Evolutionary conservation across 148 eudicot genomes (phyloP), one percentile per base, ranked within the genome.

Genomic region (Drosera capensis): DNA sequence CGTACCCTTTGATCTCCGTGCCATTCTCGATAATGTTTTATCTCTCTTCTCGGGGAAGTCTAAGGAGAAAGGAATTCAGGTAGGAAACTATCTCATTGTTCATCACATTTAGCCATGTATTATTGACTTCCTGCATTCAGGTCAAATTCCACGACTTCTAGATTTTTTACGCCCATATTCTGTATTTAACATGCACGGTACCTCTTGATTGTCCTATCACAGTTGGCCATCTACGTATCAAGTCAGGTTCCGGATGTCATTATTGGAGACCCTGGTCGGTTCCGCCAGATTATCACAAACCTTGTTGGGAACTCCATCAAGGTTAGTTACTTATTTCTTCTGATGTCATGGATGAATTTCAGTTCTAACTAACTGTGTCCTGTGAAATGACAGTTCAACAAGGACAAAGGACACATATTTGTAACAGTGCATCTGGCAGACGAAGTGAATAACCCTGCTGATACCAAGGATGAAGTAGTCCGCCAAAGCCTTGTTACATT

Each of bases 11-110:
- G 82, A 90, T 55, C 65, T 84, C 48, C 58, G 95, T 24, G 86
- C 71, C 16, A 90, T 84, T 59, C 55, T 90, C 41, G 97, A 90
- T 60, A 95, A 90, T 44, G 86, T 90, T 23, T 53, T 84, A 54
- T 84, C 97, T 7, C 87, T 90, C 37, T 84, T 84, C 67, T 84
- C 97, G 9, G 95, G 84, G 20, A 84, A 90, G 58, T 75, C 97
- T 55, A 94, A 90, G 59, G 93, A 84, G 67, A 90, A 80, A 63
- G 94, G 90, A 57, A 68, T 90, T 11, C 95, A 90, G 97, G 97
- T 90, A 75, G 28, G 30, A 45, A 18, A n/a, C n/a, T n/a, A n/a
- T n/a, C n/a, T 40, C 37, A 29, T 49, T n/a, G 14, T 25, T 12
- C 26, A 49, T 49, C 34, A 8, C 2, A 24, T 14, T 1, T n/a